These are phyloP conservation scores for Dimargaris cristalligena DNA, from an alignment of 192 early-diverging fungal species.

Conservation along the genomic window DNA sequence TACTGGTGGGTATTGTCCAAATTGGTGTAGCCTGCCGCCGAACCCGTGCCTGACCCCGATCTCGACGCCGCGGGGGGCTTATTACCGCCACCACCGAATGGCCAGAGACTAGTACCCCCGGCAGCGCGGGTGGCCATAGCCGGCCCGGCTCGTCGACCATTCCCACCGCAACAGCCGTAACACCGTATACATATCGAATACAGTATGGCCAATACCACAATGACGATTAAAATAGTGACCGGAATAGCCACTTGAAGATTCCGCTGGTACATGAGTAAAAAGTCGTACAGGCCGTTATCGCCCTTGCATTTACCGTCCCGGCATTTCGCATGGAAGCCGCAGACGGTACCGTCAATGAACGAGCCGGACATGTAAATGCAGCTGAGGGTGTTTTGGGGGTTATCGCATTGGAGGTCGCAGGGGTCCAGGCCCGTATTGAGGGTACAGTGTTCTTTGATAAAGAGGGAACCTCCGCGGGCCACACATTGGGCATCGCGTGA, in stretches of 20 bases:
- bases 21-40: not conserved
- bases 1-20: not conserved
- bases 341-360: constrained; percentile 53
- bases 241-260: constrained; percentile 31
- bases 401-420: constrained; percentile 46
- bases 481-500: constrained; percentile 51
- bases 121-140: not conserved
- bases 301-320: constrained; percentile 37
- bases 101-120: not conserved
- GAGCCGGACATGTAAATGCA: constrained; percentile 40
- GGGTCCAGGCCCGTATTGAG: constrained; percentile 29
- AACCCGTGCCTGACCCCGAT: not conserved
- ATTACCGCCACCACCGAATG: not conserved
- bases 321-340: constrained; percentile 38
- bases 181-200: constrained; percentile 2
- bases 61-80: not conserved
- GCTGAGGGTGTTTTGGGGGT: constrained; percentile 23
- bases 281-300: constrained; percentile 34
- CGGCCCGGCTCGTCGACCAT: not conserved
- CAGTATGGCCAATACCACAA: constrained; percentile 15
- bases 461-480: constrained; percentile 31
- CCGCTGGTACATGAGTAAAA: constrained; percentile 29
- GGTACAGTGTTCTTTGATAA: constrained; percentile 35
- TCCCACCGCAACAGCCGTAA: not conserved
- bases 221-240: constrained; percentile 24